phyloP scores from a whole-genome alignment of 2,329 filamentous ascomycete genomes.

The Didymella pinodella region DNA sequence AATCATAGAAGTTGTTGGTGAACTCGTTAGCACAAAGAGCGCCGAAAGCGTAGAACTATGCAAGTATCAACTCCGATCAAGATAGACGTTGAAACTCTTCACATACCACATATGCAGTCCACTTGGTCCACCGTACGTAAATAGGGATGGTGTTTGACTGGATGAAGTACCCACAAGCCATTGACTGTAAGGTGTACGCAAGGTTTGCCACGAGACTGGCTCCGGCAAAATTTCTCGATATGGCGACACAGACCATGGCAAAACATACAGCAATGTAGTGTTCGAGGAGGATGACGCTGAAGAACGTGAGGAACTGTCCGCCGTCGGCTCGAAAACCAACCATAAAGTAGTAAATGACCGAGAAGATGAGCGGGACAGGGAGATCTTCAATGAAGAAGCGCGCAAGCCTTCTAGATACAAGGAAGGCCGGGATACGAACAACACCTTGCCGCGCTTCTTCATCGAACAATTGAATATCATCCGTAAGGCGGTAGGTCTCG shows the following conservation, averaged over 20 bases:
- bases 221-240: slow-evolving; percentile 72
- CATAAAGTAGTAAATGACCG: slow-evolving; percentile 80
- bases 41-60: slow-evolving; percentile 73
- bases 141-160: slow-evolving; percentile 76
- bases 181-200: slow-evolving; percentile 74
- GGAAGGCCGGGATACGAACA: slow-evolving; percentile 72
- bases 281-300: slow-evolving; percentile 70
- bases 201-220: slow-evolving; percentile 77
- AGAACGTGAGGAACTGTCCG: slow-evolving; percentile 74
- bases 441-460: slow-evolving; percentile 77
- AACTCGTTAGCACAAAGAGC: slow-evolving; percentile 79
- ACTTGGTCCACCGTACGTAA: slow-evolving; percentile 81
- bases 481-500: slow-evolving; percentile 76
- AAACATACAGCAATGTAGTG: slow-evolving; percentile 79
- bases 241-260: slow-evolving; percentile 71
- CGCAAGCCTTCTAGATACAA: slow-evolving; percentile 74
- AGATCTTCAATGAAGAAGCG: slow-evolving; percentile 75
- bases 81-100: too few relatives aligned
- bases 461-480: slow-evolving; percentile 79
- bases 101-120: slow-evolving; percentile 64
- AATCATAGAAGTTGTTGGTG: slow-evolving; percentile 74
- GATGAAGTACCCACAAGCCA: slow-evolving; percentile 80
- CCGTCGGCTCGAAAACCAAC: slow-evolving; percentile 72
- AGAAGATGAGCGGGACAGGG: slow-evolving; percentile 74
- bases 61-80: background rate